Evolutionary conservation across 2,329 filamentous ascomycete species (phyloP).

Genomic region (Eutypa lata): DNA sequence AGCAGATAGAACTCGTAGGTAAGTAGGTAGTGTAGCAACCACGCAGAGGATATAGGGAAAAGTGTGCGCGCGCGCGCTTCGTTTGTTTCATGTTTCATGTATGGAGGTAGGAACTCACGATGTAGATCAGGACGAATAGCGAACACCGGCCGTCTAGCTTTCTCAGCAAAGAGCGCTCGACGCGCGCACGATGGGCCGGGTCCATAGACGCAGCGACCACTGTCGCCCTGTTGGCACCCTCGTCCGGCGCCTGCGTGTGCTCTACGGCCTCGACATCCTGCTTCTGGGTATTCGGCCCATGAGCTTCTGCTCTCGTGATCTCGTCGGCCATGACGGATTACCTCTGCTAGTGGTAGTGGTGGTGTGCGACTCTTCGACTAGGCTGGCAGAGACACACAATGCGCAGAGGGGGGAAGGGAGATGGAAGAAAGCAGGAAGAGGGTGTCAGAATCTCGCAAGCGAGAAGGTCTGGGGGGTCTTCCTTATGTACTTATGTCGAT

Average conservation of each 20-base stretch:
- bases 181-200: slow-evolving; percentile 46
- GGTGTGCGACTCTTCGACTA: background rate
- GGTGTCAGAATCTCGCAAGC: background rate
- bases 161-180: slow-evolving; percentile 64
- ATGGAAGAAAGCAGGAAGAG: background rate
- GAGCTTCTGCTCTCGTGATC: slow-evolving; percentile 16
- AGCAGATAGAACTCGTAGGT: too few relatives aligned
- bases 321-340: slow-evolving; percentile 18
- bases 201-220: slow-evolving; percentile 23
- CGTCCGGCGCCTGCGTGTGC: slow-evolving; percentile 5
- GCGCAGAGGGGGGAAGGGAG: background rate
- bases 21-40: too few relatives aligned
- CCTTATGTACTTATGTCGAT: background rate
- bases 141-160: slow-evolving; percentile 69
- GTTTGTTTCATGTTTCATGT: too few relatives aligned
- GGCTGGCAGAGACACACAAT: background rate
- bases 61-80: too few relatives aligned
- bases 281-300: slow-evolving; percentile 8
- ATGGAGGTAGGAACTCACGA: too few relatives aligned
- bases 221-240: background rate
- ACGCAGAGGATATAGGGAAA: too few relatives aligned
- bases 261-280: slow-evolving; percentile 18
- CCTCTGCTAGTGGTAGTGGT: background rate
- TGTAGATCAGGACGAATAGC: slow-evolving; percentile 72
- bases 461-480: background rate